These are phyloP conservation scores for Sugiyamaella smithiae DNA, from an alignment of 805 yeast species.

Conservation along the genomic window DNA sequence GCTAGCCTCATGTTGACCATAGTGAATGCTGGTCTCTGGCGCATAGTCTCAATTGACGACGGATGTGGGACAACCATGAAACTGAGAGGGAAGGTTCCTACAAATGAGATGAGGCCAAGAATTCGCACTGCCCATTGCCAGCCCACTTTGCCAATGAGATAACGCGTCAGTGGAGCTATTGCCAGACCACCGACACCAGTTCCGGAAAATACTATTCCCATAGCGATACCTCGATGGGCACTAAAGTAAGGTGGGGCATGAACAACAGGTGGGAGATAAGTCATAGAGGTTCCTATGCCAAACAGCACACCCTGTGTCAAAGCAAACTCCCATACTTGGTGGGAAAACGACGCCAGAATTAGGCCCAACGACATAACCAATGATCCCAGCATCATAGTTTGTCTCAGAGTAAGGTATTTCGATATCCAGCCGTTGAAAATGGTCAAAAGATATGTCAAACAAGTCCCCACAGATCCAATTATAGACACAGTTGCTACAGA, in stretches of 20 bases:
- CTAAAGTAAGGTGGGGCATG: slow-evolving; percentile 25
- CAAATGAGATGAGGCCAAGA: slow-evolving; percentile 18
- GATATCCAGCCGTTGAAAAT: slow-evolving; percentile 11
- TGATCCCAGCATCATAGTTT: slow-evolving; percentile 16
- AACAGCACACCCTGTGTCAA: slow-evolving; percentile 23
- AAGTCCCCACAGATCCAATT: slow-evolving; percentile 24
- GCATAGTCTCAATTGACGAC: background rate
- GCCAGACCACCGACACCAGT: slow-evolving; percentile 28
- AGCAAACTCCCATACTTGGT: slow-evolving; percentile 19
- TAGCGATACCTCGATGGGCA: slow-evolving; percentile 26
- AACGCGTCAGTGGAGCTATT: slow-evolving; percentile 20
- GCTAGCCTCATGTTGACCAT: slow-evolving; percentile 15
- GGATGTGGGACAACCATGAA: slow-evolving; percentile 19
- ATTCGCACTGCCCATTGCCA: slow-evolving; percentile 23
- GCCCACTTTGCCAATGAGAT: slow-evolving; percentile 17
- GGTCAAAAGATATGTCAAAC: slow-evolving; percentile 18
- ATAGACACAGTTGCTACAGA: slow-evolving; percentile 17
- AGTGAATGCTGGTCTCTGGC: background rate
- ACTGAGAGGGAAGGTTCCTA: slow-evolving; percentile 12
- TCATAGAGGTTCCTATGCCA: slow-evolving; percentile 22
- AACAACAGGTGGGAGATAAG: slow-evolving; percentile 24
- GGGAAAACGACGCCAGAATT: slow-evolving; percentile 14
- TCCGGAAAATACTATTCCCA: slow-evolving; percentile 26
- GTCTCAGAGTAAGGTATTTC: slow-evolving; percentile 6
- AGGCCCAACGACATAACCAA: slow-evolving; percentile 16